A percentile compares a stretch with the other conserved stretches of the same genome.
Conservation (phyloP, 768 basidiomycete genomes). For the Boletus sensibilis region DNA sequence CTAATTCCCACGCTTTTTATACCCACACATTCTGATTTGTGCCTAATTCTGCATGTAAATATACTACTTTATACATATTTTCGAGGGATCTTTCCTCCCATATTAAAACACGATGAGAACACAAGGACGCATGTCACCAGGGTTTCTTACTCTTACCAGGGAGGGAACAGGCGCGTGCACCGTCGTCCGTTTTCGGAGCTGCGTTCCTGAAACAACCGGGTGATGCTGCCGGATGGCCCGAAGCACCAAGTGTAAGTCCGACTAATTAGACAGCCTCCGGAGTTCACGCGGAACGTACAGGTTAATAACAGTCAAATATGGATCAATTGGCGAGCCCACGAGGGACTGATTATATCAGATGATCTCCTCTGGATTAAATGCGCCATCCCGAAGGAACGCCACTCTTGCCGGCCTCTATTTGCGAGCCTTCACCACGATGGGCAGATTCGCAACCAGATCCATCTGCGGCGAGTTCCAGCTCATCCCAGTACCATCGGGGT, state of each 20-base stretch:
- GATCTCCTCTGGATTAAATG: constrained; percentile 22
- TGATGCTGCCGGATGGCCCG: constrained; percentile 9
- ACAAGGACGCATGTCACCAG: constrained; percentile 2
- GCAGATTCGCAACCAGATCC: constrained; percentile 7
- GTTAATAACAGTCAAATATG: constrained; percentile 12
- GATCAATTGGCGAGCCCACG: constrained; percentile 1
- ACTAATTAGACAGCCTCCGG: constrained; percentile 26
- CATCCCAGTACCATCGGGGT: constrained; percentile 66
- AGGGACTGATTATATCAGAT: constrained; percentile 20
- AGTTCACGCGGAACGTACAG: constrained; percentile 29
- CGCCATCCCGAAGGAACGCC: constrained; percentile 21
- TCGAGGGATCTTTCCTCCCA: constrained; percentile 4
- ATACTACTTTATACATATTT: constrained; percentile 12
- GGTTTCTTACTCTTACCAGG: constrained; percentile 5
- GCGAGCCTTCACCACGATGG: constrained; percentile 7
- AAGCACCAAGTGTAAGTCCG: constrained; percentile 23
- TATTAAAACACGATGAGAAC: constrained; percentile 16
- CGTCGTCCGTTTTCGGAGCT: constrained; percentile 1
- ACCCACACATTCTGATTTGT: constrained; percentile 25
- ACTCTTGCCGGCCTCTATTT: background rate
- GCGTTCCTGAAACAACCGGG: constrained; percentile 16
- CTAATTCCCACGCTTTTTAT: constrained; percentile 32
- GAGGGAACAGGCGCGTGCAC: background rate
- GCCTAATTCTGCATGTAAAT: constrained; percentile 19
- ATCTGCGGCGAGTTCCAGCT: constrained; percentile 6